phyloP scores from a whole-genome alignment of 2,329 filamentous ascomycete species.

The Lojkania enalia region DNA sequence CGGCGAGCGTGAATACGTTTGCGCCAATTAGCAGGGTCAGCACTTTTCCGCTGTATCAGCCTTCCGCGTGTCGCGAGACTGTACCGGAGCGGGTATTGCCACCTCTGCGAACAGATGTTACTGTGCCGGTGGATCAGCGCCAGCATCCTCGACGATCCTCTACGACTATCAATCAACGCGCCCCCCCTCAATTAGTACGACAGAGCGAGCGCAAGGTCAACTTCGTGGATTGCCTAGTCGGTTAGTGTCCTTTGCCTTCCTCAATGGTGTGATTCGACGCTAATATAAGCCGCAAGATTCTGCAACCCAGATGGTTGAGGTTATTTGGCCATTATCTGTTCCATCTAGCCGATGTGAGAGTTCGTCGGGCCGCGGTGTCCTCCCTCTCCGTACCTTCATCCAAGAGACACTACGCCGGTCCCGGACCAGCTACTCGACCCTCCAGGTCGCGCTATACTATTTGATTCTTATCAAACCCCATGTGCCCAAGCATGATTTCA shows the following conservation, averaged over 20 bases:
- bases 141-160: conserved; percentile 64
- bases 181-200: conserved; percentile 76
- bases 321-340: conserved; percentile 92
- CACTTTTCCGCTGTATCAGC: conserved; percentile 43
- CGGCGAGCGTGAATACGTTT: conserved; percentile 27
- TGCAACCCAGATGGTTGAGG: conserved; percentile 94
- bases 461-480: conserved; percentile 90
- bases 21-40: conserved; percentile 40
- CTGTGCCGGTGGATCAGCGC: conserved; percentile 64
- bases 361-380: conserved; percentile 68
- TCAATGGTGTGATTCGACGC: no score
- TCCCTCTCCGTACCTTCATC: conserved; percentile 93
- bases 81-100: conserved; percentile 33
- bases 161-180: conserved; percentile 59
- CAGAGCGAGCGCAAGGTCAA: conserved; percentile 91
- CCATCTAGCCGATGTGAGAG: conserved; percentile 74
- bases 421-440: conserved; percentile 93
- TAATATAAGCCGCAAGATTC: conserved; percentile 86
- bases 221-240: conserved; percentile 96
- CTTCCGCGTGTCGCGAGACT: conserved; percentile 44
- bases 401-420: conserved; percentile 95
- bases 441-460: conserved; percentile 97
- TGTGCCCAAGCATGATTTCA: conserved; percentile 81
- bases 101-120: conserved; percentile 42
- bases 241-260: conserved; percentile 65